Evolutionary conservation across 768 basidiomycete genomes (phyloP).

Genomic region (Panus rudis): DNA sequence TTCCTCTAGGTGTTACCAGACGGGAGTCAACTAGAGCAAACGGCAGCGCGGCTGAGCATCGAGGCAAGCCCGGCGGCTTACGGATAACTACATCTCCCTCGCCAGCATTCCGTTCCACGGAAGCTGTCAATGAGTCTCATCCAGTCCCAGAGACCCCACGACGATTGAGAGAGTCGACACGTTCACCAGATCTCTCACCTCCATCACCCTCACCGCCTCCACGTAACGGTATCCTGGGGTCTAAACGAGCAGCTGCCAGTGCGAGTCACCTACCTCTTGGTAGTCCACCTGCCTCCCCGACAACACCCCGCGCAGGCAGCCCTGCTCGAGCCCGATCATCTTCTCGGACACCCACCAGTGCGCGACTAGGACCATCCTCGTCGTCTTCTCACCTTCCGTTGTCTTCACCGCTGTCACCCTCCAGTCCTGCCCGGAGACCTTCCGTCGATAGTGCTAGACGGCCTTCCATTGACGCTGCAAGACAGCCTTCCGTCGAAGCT

Average conservation of each 20-base stretch:
- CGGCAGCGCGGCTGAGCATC: constrained; percentile 3
- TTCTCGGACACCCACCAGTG: constrained; percentile 33
- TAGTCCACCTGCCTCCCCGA: constrained; percentile 33
- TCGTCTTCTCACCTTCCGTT: constrained; percentile 49
- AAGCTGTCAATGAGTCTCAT: constrained; percentile 12
- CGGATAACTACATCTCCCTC: constrained; percentile 8
- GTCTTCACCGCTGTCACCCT: constrained; percentile 22
- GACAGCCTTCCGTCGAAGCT: constrained; percentile 34
- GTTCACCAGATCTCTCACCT: constrained; percentile 30
- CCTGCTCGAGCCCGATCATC: constrained; percentile 39
- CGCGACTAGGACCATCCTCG: constrained; percentile 38
- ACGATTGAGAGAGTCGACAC: constrained; percentile 22
- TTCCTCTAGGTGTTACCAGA: constrained; percentile 28
- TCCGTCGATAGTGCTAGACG: constrained; percentile 17
- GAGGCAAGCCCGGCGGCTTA: constrained; percentile 12
- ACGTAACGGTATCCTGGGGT: constrained; percentile 25
- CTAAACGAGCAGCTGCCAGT: constrained; percentile 33
- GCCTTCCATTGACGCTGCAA: constrained; percentile 13
- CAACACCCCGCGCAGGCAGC: constrained; percentile 31
- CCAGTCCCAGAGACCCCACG: constrained; percentile 25
- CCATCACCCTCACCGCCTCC: constrained; percentile 46
- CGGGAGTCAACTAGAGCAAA: constrained; percentile 23
- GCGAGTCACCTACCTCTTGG: constrained; percentile 35
- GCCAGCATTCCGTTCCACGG: constrained; percentile 4
- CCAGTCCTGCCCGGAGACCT: constrained; percentile 22